Evolutionary conservation across 345 rosid genomes (phyloP), one percentile per base, ranked within the genome.

Genomic region (Linum trigynum): DNA sequence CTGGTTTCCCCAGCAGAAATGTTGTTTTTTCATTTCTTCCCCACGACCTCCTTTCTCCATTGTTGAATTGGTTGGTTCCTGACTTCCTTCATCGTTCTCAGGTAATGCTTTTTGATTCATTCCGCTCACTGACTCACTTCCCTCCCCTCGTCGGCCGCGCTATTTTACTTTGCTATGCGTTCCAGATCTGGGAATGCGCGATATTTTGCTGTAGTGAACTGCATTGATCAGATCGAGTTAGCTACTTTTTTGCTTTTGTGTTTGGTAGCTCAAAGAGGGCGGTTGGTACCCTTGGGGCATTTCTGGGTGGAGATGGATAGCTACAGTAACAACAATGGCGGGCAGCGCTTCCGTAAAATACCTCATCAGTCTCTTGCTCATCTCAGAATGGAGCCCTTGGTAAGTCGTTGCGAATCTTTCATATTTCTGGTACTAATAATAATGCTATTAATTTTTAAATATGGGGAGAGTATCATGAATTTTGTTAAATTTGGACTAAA

Each of bases 381-480:
- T 74, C 77, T 80, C 69, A 85, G 73, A 73, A 55, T 83, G 75
- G 90, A 84, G 61, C 84, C 85, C 1, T 37, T 87, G 86, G 94
- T 84, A 23, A 74, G 75, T 67, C n/a, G 1, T 1, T 40, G 14
- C 32, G 32, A 23, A 23, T 48, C 40, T 39, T 2, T 11, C 63
- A 64, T 12, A 32, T 35, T 57, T 3, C 35, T 23, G 32, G 32
- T 23, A 23, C 32, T 23, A 23, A 23, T 23, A 23, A 23, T 23
- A 23, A 23, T 23, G 32, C 32, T 23, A 23, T 23, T 23, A 23
- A 1, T 23, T 23, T 23, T 23, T 23, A 23, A 23, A 23, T 23
- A 23, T 23, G 32, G 32, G 1, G 32, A 23, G 32, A 23, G 1
- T 23, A 23, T 23, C 32, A 23, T 23, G 32, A 23, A 23, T 23